Base-by-base conservation (phyloP, 2,329 filamentous ascomycete species). In the Neurospora sp. region DNA sequence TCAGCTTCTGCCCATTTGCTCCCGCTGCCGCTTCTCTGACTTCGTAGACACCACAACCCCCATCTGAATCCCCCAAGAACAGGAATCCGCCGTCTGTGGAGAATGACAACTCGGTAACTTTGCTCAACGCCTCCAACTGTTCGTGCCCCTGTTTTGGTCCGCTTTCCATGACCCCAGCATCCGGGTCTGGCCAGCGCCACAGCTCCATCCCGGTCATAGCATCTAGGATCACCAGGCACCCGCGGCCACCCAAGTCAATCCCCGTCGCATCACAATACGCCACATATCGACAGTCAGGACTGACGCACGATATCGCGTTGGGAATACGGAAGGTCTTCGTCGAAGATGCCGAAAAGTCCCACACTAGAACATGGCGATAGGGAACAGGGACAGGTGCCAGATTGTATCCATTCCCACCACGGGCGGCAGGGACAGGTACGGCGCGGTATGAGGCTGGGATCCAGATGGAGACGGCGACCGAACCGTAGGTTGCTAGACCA, bases 401-500 rank as follows among this genome's bases (percentile, higher is more conserved):
- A 67, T 80, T 80, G 71, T 75, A 81, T 2, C 77, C 77, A 36
- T 69, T 43, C 12, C 69, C 69, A 1, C 77, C 77, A 1, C 74
- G 74, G 2, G 74, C 67, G 3, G 74, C 74, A 3, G 77, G 72
- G 8, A 75, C 74, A 0, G 77, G 75, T 8, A 81, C 74, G 11
- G 78, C 77, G 15, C 77, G 78, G 72, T 80, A 81, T 38, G 73
- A 77, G 4, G 81, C 79, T 0, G 80, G 79, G 66, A 81, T 80
- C 81, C 81, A 82, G 36, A 82, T 79, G 8, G 80, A 82, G 0
- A 81, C 78, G 6, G 79, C 78, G 0, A 79, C 75, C 69, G 77
- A 79, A 19, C 80, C 81, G 70, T 81, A 81, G 0, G 80, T 79
- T 2, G 76, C 76, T 1, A 82, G 76, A 19, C 78, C 77, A 11